These are phyloP conservation scores for Aspergillus melleus DNA, from an alignment of 2,329 filamentous ascomycete genomes.

Conservation along the genomic window DNA sequence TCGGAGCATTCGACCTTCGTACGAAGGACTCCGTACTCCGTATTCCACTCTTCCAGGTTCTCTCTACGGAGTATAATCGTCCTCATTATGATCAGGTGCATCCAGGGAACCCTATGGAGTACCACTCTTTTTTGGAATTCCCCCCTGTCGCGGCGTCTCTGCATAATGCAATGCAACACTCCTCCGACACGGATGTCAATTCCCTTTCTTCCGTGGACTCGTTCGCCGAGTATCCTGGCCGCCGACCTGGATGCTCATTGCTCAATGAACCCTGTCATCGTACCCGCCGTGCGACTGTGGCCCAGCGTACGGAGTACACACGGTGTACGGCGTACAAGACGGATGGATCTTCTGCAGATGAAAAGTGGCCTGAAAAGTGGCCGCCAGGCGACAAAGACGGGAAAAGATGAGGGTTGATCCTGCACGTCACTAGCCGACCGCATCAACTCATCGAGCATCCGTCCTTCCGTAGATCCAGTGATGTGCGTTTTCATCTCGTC, in stretches of 20 bases:
- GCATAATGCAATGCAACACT: conserved; percentile 9
- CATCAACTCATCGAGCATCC: conserved; percentile 11
- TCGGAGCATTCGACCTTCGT: no score
- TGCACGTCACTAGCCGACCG: conserved; percentile 14
- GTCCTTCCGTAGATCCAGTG: conserved; percentile 11
- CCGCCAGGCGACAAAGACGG: neutral
- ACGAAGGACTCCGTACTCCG: no score
- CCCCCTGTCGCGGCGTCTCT: neutral
- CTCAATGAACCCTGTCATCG: neutral
- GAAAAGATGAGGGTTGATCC: conserved; percentile 10
- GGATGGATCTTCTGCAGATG: conserved; percentile 20
- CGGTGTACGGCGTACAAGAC: conserved; percentile 4
- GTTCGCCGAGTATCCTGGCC: neutral
- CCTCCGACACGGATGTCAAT: neutral
- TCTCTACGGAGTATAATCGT: neutral
- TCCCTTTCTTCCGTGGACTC: neutral
- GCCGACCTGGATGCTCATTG: neutral
- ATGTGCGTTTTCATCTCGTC: neutral
- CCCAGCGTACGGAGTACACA: conserved; percentile 4
- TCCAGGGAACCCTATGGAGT: neutral
- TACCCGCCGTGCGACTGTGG: conserved; percentile 1
- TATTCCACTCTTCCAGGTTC: neutral
- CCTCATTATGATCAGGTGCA: neutral
- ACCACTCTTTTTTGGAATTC: neutral
- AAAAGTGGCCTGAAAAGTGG: conserved; percentile 12